Percentiles rank a stretch among this genome's conserved stretches.
These are phyloP conservation scores for Macrophomina phaseolina DNA, from an alignment of 2,329 filamentous ascomycete species.

Conservation along the genomic window DNA sequence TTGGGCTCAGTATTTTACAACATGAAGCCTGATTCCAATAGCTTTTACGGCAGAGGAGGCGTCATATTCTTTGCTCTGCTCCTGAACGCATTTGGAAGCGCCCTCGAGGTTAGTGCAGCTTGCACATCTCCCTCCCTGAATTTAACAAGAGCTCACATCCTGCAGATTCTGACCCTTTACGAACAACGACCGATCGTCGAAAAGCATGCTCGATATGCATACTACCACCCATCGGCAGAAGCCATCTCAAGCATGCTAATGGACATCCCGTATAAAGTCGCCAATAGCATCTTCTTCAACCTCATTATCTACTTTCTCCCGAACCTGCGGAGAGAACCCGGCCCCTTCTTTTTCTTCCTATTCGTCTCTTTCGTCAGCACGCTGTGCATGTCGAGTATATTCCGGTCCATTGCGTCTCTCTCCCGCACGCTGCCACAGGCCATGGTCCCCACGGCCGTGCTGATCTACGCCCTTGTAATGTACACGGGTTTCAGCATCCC, in stretches of 20 bases:
- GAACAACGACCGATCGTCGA: slow-evolving; percentile 89
- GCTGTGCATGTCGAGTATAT: slow-evolving; percentile 79
- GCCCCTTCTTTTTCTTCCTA: slow-evolving; percentile 83
- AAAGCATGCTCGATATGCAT: slow-evolving; percentile 82
- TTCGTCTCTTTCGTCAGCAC: slow-evolving; percentile 69
- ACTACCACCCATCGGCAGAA: slow-evolving; percentile 88
- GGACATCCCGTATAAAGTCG: slow-evolving; percentile 81
- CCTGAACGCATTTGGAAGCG: slow-evolving; percentile 75
- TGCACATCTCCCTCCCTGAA: slow-evolving; percentile 44
- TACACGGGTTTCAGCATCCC: slow-evolving; percentile 71
- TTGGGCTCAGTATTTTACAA: slow-evolving; percentile 81
- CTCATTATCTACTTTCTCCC: slow-evolving; percentile 84
- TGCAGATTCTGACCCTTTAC: slow-evolving; percentile 77
- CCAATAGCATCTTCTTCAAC: slow-evolving; percentile 76
- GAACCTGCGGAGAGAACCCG: slow-evolving; percentile 72
- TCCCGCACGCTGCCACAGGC: slow-evolving; percentile 66
- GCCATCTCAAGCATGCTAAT: slow-evolving; percentile 81
- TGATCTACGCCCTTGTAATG: slow-evolving; percentile 49
- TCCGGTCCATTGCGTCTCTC: slow-evolving; percentile 76
- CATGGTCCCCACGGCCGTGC: slow-evolving; percentile 48
- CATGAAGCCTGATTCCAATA: slow-evolving; percentile 75
- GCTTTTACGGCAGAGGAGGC: slow-evolving; percentile 76
- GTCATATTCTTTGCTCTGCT: slow-evolving; percentile 81
- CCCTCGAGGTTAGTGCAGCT: slow-evolving; percentile 57
- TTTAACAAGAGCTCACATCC: slow-evolving; percentile 61